These are phyloP conservation scores for Suillus luteus DNA, from an alignment of 768 basidiomycete species.

Conservation along the genomic window DNA sequence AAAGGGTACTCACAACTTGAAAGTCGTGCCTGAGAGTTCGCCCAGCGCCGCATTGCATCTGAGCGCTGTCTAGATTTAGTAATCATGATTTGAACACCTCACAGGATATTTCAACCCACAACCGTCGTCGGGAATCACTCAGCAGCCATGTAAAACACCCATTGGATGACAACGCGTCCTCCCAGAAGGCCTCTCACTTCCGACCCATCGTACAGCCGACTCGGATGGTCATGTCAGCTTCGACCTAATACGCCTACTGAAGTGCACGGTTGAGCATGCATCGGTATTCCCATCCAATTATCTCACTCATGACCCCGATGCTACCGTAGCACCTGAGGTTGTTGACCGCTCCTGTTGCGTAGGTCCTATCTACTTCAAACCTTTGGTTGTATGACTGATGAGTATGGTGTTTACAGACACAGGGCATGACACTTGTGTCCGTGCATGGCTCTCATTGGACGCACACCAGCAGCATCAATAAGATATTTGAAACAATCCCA, in stretches of 20 bases:
- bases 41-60: too few relatives aligned
- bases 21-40: too few relatives aligned
- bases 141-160: too few relatives aligned
- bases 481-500: constrained; percentile 86
- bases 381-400: constrained; percentile 11
- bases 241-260: constrained; percentile 67
- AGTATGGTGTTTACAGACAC: constrained; percentile 28
- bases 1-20: too few relatives aligned
- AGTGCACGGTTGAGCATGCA: constrained; percentile 53
- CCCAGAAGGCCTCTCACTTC: too few relatives aligned
- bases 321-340: constrained; percentile 88
- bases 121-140: too few relatives aligned
- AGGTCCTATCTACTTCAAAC: constrained; percentile 28
- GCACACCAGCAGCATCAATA: constrained; percentile 82
- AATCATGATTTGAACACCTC: too few relatives aligned
- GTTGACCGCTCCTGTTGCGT: constrained; percentile 90
- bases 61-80: too few relatives aligned
- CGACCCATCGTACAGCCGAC: too few relatives aligned
- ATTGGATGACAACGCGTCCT: too few relatives aligned
- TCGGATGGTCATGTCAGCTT: too few relatives aligned
- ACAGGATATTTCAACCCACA: too few relatives aligned
- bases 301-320: constrained; percentile 74
- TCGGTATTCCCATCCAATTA: constrained; percentile 75
- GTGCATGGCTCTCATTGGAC: constrained; percentile 99
- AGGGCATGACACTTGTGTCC: constrained; percentile 80